phyloP scores from a whole-genome alignment of 1,284 basidiomycete species.

The Peniophora sp. region DNA sequence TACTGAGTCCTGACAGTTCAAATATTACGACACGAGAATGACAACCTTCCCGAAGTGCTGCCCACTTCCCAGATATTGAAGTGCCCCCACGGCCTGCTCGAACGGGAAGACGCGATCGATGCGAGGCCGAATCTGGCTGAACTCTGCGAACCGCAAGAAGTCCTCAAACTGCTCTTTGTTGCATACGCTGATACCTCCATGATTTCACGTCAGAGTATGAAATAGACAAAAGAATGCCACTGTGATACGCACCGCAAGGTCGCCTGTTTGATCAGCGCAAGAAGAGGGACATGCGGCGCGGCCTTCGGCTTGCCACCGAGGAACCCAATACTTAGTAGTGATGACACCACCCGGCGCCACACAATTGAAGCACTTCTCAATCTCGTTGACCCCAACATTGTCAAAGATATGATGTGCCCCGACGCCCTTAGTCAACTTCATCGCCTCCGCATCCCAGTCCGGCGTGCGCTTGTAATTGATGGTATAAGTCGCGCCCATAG shows the following conservation, averaged over 20 bases:
- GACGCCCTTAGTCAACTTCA: conserved; percentile 14
- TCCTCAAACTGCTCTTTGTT: conserved; percentile 17
- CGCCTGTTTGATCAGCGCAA: neutral
- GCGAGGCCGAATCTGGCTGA: conserved; percentile 21
- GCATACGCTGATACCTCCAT: neutral
- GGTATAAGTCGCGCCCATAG: conserved; percentile 25
- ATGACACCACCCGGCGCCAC: conserved; percentile 13
- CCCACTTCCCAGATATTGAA: conserved; percentile 20
- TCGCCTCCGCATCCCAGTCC: conserved; percentile 23
- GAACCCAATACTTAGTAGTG: conserved; percentile 17
- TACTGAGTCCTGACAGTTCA: too few species aligned
- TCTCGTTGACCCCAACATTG: conserved; percentile 15
- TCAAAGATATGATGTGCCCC: conserved; percentile 14
- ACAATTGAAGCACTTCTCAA: conserved; percentile 8
- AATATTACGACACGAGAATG: conserved; percentile 9
- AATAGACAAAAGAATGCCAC: neutral
- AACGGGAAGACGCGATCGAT: conserved; percentile 30
- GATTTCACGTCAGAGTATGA: neutral
- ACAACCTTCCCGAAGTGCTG: conserved; percentile 25
- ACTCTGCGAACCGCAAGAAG: conserved; percentile 23
- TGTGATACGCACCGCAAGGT: neutral
- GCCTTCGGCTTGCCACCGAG: conserved; percentile 3
- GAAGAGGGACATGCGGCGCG: neutral
- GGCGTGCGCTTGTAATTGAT: conserved; percentile 26
- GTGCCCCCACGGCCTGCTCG: conserved; percentile 25